Conservation (phyloP, 1,284 basidiomycete genomes). For the Agaricales sp. region DNA sequence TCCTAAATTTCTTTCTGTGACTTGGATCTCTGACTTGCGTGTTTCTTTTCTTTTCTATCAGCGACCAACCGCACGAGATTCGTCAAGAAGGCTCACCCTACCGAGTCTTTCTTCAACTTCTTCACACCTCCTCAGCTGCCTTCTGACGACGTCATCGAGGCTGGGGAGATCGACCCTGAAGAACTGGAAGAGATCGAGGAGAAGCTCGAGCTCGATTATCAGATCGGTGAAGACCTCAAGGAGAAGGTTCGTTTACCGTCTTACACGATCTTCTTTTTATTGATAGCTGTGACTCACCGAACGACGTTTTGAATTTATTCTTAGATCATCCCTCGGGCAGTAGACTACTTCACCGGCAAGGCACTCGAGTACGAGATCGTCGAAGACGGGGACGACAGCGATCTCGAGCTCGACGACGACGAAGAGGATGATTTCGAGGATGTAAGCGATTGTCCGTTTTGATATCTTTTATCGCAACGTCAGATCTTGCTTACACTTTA, state of each 20-base stretch:
- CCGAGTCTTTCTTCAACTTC: conserved; percentile 97
- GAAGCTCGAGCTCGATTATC: conserved; percentile 94
- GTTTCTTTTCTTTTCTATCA: conserved; percentile 20
- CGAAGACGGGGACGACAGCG: conserved; percentile 63
- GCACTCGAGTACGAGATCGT: conserved; percentile 83
- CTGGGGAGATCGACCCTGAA: conserved; percentile 75
- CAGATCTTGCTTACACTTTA: conserved; percentile 18
- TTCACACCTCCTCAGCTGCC: conserved; percentile 83
- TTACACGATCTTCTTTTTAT: not conserved
- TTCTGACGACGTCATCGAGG: conserved; percentile 57
- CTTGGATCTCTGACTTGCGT: conserved; percentile 5
- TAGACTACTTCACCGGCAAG: conserved; percentile 97
- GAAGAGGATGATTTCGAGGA: conserved; percentile 52
- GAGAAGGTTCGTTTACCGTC: conserved; percentile 57
- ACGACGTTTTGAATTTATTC: too few species aligned
- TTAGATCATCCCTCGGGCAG: conserved; percentile 87
- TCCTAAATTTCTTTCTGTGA: conserved; percentile 5
- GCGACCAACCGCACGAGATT: conserved; percentile 91
- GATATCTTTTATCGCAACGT: conserved; percentile 43
- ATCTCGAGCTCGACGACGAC: conserved; percentile 52
- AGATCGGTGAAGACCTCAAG: conserved; percentile 97
- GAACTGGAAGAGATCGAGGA: conserved; percentile 87
- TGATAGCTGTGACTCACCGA: too few species aligned
- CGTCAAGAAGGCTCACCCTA: conserved; percentile 80
- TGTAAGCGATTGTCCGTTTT: too few species aligned